phyloP scores from a whole-genome alignment of 1,284 basidiomycete species.

The Stygiomarasmius scandens region DNA sequence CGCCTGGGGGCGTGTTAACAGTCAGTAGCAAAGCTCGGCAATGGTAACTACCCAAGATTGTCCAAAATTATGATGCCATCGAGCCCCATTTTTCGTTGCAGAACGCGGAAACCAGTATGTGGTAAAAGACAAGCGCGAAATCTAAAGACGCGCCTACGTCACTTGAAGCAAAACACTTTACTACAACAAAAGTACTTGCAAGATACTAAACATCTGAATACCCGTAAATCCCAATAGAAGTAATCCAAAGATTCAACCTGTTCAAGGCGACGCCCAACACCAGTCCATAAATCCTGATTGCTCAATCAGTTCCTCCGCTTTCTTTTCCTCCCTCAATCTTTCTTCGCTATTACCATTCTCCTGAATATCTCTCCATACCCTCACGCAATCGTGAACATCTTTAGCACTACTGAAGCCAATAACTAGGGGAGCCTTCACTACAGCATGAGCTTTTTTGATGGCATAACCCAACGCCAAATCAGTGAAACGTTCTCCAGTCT shows the following conservation, averaged over 20 bases:
- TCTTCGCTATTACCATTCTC: constrained; percentile 35
- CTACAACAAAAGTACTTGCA: too few relatives aligned
- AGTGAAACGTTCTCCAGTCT: constrained; percentile 56
- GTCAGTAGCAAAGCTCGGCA: neutral
- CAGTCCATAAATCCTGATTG: constrained; percentile 57
- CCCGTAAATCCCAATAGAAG: neutral
- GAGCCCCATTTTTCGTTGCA: constrained; percentile 61
- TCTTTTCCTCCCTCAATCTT: constrained; percentile 52
- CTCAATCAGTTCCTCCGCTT: constrained; percentile 49
- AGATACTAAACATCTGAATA: too few relatives aligned
- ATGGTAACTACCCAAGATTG: constrained; percentile 63
- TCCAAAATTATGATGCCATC: constrained; percentile 93
- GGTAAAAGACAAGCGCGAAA: too few relatives aligned
- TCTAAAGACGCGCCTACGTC: too few relatives aligned
- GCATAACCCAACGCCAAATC: constrained; percentile 78
- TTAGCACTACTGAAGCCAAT: constrained; percentile 70
- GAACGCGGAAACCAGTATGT: neutral
- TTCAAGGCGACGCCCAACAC: constrained; percentile 65
- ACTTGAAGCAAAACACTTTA: too few relatives aligned
- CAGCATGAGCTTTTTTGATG: constrained; percentile 49
- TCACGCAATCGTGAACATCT: constrained; percentile 78
- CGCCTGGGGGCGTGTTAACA: constrained; percentile 48
- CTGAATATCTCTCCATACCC: constrained; percentile 65
- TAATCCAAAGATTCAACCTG: neutral
- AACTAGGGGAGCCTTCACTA: constrained; percentile 66